Base-by-base conservation (phyloP, 2,329 filamentous ascomycete species). In the Aspergillus quadrilineatus region DNA sequence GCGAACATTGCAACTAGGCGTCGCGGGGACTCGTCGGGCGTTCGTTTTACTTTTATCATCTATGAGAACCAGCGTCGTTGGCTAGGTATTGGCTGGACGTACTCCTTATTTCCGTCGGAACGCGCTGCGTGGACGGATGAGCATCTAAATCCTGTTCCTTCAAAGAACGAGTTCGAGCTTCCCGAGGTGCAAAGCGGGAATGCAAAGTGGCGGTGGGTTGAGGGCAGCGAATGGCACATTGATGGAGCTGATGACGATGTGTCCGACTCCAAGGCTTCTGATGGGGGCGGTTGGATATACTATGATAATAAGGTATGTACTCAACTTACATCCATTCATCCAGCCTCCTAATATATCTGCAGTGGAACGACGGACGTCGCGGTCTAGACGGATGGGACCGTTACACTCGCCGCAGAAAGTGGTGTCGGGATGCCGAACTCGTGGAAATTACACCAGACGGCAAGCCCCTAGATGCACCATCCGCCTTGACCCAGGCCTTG, bases 21-120 rank as follows among this genome's bases (percentile, higher is more conserved):
- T 53, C 67, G 72, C 46, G 64, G 77, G 60, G 66, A 73, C 61
- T 87, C 89, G 4, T 85, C 91, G 0, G 92, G 92, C 1, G 90
- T 99, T 12, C 89, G 92, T 44, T 99, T 99, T 68, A 99, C 94
- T 0, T 99, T 99, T 61, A 92, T 94, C 47, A 82, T 99, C 2
- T 97, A 92, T 68, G 94, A 99, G 72, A 99, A 99, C 66, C 94
- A 99, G 73, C 85, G 94, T 42, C 85, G 94, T 51, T 99, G 94
- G 94, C 78, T 99, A 4, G 93, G 92, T 1, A 82, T 99, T 10
- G 94, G 94, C 0, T 99, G 94, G 92, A 97, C 94, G 0, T 88
- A 88, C 2, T 95, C 88, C 39, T 79, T 99, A 59, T 91, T 99
- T 63, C 87, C 92, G 0, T 95, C 97, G 67, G 94, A 99, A 71